These are phyloP conservation scores for Phanerochaete carnosa DNA, from an alignment of 768 basidiomycete genomes.

Conservation along the genomic window DNA sequence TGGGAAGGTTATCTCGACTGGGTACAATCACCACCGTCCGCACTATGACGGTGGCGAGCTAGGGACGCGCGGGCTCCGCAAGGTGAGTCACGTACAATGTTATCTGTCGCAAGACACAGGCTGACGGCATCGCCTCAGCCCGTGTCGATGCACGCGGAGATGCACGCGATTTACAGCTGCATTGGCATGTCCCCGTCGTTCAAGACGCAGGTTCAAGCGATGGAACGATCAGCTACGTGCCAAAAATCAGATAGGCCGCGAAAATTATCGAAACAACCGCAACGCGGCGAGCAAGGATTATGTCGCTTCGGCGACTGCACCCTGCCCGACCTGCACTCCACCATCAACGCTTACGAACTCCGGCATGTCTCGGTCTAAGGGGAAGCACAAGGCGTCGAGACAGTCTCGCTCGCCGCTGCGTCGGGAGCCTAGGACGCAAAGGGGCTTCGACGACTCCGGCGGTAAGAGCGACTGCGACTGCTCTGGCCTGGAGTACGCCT, in stretches of 20 bases:
- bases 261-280: slow-evolving; percentile 18
- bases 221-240: slow-evolving; percentile 22
- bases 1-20: slow-evolving; percentile 50
- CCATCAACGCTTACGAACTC: not conserved
- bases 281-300: not conserved
- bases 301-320: not conserved
- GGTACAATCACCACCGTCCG: slow-evolving; percentile 52
- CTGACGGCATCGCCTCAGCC: slow-evolving; percentile 19
- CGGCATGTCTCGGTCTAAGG: not conserved
- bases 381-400: not conserved
- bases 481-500: not conserved
- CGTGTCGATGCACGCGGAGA: slow-evolving; percentile 58
- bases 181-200: slow-evolving; percentile 49
- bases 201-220: slow-evolving; percentile 51
- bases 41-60: slow-evolving; percentile 48
- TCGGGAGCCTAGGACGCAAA: not conserved
- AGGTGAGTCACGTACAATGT: slow-evolving; percentile 22
- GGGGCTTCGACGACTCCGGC: not conserved
- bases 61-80: slow-evolving; percentile 35
- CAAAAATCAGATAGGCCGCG: slow-evolving; percentile 18
- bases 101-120: slow-evolving; percentile 19
- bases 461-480: not conserved
- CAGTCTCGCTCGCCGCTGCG: not conserved
- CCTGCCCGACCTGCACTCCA: not conserved
- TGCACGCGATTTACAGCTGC: slow-evolving; percentile 54